Base-by-base conservation (phyloP, 2,329 filamentous ascomycete species). In the Aspergillus felis region DNA sequence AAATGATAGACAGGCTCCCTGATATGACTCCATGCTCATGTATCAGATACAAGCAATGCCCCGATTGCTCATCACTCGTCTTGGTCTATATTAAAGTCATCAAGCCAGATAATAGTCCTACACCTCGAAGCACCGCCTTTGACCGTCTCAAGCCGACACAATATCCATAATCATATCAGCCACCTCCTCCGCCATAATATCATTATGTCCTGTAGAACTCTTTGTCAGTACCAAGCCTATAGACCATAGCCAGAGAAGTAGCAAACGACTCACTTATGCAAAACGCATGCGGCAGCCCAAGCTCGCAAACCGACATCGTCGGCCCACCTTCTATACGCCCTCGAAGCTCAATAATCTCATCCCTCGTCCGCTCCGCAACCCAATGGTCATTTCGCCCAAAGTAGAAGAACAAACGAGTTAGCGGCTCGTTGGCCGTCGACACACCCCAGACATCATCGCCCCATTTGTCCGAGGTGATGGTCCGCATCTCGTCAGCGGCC, bases 361-460 rank as follows among this genome's bases (percentile, higher is more conserved):
- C 81, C 38, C 84, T 74, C 29, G 83, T 85, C 63, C 76, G 72
- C 60, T 84, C 77, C 1, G 83, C 83, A 27, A 87, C 82, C 84
- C 84, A 87, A 64, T 85, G 83, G 65, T 87, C 85, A 50, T 81
- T 73, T 38, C 79, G 73, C 1, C 82, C 84, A 68, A 85, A 87
- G 62, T 85, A 81, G 65, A 87, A 85, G 53, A 80, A 79, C 46
- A 87, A 60, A 52, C 77, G 78, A 3, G 79, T 73, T 1, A 77
- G 68, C 7, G 75, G 66, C 49, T 74, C 66, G 1, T 61, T 52
- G 0, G 59, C 62, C 25, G 56, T 55, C 1, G 74, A 71, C 22
- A 78, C 75, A 1, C 83, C 84, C 85, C 85, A 87, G 44, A 87
- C 73, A 57, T 85, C 82, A 55, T 81, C 78, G 22, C 78, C 78